Base-by-base conservation (phyloP, 1,284 basidiomycete genomes). In the Cutaneotrichosporon spelunceum region DNA sequence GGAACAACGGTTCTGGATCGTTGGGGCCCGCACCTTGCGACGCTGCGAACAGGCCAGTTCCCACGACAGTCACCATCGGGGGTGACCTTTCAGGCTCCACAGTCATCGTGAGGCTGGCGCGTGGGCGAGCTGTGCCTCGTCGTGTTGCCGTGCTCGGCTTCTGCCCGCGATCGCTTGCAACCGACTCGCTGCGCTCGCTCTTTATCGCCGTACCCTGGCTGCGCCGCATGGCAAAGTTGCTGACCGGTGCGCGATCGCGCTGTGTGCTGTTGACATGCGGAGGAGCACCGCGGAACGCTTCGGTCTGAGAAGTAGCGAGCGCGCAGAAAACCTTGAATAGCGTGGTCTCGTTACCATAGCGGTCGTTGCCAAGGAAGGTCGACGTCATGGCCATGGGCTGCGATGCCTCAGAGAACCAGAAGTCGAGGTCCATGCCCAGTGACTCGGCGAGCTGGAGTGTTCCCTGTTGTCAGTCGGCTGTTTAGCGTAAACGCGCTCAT, bases 321-420 rank as follows among this genome's bases (percentile, higher is more conserved):
- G 72, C 74, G 56, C 72, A 75, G 56, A 76, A 76, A 34, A 78
- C 72, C 8, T 63, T 64, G 60, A 70, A 73, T 11, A 69, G 56
- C 10, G 69, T 67, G 7, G 67, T 64, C 33, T 75, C 73, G 13
- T 70, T 69, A 45, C 65, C 62, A 21, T 47, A 57, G 16, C 50
- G 50, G 36, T 67, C 66, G 29, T 42, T 48, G 10, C 64, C 64
- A 7, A 60, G 27, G 50, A 44, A 67, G 16, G 27, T 48, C 48
- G 68, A 71, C 8, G 67, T 73, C 47, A 79, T 62, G 2, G 73
- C 73, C 26, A 79, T 66, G 21, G 78, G 78, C 64, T 79, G 77
- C 1, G 66, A 66, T 5, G 77, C 68, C 45, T 70, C 63, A 16
- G 76, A 78, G 59, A 79, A 79, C 5, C 66, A 67, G 45, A 75